These are phyloP conservation scores for Citrus glauca DNA, from an alignment of 345 rosid genomes.

Conservation along the genomic window DNA sequence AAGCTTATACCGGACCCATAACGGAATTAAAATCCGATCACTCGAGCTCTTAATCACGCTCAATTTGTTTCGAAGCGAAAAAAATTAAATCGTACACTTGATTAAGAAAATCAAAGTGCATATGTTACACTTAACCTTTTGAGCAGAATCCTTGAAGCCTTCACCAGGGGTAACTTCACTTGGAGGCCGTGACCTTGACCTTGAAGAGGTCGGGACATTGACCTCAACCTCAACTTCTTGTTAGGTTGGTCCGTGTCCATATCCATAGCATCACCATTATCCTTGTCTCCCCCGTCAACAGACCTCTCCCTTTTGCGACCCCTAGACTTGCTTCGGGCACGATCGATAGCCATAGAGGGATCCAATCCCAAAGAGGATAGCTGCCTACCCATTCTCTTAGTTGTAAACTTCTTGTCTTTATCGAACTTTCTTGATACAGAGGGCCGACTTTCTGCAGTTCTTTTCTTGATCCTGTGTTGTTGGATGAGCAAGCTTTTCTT, in stretches of 20 bases:
- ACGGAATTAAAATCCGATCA: no score
- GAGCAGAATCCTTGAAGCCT: conserved; percentile 77
- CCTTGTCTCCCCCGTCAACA: conserved; percentile 28
- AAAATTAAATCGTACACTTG: no score
- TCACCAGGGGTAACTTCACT: conserved; percentile 81
- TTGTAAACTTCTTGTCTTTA: conserved; percentile 58
- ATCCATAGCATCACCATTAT: conserved; percentile 49
- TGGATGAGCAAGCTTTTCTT: conserved; percentile 62
- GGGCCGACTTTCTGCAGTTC: conserved; percentile 72
- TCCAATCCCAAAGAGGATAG: conserved; percentile 61
- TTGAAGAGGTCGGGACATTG: conserved; percentile 54
- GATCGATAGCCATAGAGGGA: conserved; percentile 60
- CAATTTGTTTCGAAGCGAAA: no score
- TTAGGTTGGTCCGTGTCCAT: conserved; percentile 51
- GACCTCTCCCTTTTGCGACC: conserved; percentile 85
- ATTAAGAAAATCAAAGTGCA: no score
- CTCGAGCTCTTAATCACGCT: no score
- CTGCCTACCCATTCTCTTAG: conserved; percentile 75
- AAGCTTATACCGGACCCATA: no score
- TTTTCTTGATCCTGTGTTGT: conserved; percentile 79
- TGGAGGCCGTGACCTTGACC: conserved; percentile 66
- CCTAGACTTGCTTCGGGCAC: conserved; percentile 68
- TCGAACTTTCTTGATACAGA: conserved; percentile 77
- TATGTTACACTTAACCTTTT: conserved; percentile 51
- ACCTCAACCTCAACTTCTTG: conserved; percentile 58